These are phyloP conservation scores for Rhynchospora pubera DNA, from an alignment of 176 grass and related monocot species.

Conservation along the genomic window DNA sequence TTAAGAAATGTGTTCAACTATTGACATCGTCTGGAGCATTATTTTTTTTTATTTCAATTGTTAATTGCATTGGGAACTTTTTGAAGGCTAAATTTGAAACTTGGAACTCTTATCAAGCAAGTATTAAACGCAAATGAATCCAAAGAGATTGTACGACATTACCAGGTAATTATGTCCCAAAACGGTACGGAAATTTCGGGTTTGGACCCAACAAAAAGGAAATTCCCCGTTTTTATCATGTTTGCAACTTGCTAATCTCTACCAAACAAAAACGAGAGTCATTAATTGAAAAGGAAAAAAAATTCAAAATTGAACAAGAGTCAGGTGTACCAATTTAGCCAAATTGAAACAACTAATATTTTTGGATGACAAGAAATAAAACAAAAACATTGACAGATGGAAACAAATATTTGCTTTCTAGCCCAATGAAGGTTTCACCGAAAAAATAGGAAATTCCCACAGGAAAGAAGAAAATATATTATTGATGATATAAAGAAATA, in stretches of 20 bases:
- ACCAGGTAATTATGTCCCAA: constrained; percentile 5
- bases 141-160: neutral
- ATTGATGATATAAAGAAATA: neutral
- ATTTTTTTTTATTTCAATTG: neutral
- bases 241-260: neutral
- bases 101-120: neutral
- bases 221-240: neutral
- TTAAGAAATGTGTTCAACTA: no score
- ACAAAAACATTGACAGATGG: no score
- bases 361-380: no score
- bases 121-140: neutral
- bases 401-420: no score
- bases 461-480: neutral
- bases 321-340: no score
- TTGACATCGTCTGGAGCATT: no score
- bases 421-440: neutral
- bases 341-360: no score
- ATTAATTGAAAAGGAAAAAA: neutral
- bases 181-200: neutral
- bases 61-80: neutral
- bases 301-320: neutral
- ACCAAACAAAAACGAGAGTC: neutral
- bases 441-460: neutral
- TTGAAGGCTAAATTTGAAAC: neutral
- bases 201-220: neutral